phyloP scores from a whole-genome alignment of 2,329 filamentous ascomycete species.

The Cryphonectria naterciae region DNA sequence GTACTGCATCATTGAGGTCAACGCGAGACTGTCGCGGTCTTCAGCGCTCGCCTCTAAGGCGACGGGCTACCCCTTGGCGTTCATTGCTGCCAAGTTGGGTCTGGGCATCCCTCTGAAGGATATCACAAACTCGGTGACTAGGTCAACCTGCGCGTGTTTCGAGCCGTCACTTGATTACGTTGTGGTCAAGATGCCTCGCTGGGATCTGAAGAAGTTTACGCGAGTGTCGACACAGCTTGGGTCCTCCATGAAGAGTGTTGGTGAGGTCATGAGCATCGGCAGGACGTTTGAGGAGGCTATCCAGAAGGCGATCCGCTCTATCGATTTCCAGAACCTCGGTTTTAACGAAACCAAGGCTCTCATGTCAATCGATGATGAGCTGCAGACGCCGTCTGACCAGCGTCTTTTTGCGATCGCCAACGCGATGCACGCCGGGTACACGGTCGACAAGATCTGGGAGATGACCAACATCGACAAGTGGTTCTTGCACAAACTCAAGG shows the following conservation, averaged over 20 bases:
- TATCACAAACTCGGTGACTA: conserved; percentile 94
- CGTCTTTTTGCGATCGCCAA: conserved; percentile 97
- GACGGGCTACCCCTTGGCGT: conserved; percentile 94
- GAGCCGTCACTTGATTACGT: conserved; percentile 98
- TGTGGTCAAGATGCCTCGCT: conserved; percentile 97
- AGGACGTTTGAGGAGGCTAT: conserved; percentile 97
- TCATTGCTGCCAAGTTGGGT: conserved; percentile 95
- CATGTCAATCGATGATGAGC: conserved; percentile 94
- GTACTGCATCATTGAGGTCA: conserved; percentile 98
- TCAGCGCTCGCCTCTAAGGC: conserved; percentile 97
- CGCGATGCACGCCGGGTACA: conserved; percentile 92
- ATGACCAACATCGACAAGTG: conserved; percentile 98
- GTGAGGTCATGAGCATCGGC: conserved; percentile 98
- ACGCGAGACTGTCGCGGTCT: conserved; percentile 95
- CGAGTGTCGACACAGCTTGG: conserved; percentile 94
- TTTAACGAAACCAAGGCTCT: conserved; percentile 91
- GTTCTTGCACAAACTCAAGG: conserved; percentile 93
- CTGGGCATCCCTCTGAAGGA: conserved; percentile 94
- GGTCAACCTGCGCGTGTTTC: conserved; percentile 95
- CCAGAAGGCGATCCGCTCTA: conserved; percentile 94
- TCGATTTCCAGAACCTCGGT: conserved; percentile 93
- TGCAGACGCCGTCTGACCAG: conserved; percentile 97
- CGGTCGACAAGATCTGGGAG: conserved; percentile 96
- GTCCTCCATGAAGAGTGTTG: conserved; percentile 99
- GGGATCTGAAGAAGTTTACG: conserved; percentile 99